Conservation (phyloP, 2,329 filamentous ascomycete species). For the Talaromyces sp. region DNA sequence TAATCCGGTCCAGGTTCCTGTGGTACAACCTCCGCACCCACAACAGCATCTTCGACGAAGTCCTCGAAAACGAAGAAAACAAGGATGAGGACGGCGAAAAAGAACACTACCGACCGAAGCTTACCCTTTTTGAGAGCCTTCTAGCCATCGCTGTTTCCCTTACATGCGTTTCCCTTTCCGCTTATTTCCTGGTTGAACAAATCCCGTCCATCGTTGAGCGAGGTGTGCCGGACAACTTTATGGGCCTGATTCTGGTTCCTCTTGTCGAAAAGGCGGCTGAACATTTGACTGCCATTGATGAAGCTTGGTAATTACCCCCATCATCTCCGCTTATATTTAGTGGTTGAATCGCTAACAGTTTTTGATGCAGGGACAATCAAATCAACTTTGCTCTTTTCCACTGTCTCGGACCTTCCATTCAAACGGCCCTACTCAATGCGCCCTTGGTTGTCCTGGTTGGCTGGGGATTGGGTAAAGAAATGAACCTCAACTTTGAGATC, state of each 20-base stretch:
- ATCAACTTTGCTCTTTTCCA: conserved; percentile 86
- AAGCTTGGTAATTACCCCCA: conserved; percentile 66
- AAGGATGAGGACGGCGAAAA: conserved; percentile 63
- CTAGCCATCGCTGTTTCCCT: conserved; percentile 65
- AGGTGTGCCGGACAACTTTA: conserved; percentile 57
- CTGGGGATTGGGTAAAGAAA: conserved; percentile 69
- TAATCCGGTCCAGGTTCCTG: conserved; percentile 46
- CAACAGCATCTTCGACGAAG: conserved; percentile 71
- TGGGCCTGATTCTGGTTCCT: conserved; percentile 72
- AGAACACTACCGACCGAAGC: conserved; percentile 62
- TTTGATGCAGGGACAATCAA: conserved; percentile 41
- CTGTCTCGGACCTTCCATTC: conserved; percentile 81
- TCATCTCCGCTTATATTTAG: neutral
- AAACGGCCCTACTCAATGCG: conserved; percentile 84
- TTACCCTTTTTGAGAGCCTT: conserved; percentile 72
- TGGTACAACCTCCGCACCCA: conserved; percentile 76
- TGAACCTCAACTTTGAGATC: conserved; percentile 81
- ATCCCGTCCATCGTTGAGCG: conserved; percentile 60
- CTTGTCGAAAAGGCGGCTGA: conserved; percentile 85
- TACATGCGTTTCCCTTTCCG: conserved; percentile 66
- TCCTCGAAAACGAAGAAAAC: conserved; percentile 69
- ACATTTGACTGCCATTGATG: conserved; percentile 78
- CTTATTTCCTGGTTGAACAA: conserved; percentile 70
- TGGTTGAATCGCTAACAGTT: neutral
- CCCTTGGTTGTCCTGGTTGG: conserved; percentile 80